Conservation (phyloP, 2,329 filamentous ascomycete genomes). For the Aspergillus floridensis region DNA sequence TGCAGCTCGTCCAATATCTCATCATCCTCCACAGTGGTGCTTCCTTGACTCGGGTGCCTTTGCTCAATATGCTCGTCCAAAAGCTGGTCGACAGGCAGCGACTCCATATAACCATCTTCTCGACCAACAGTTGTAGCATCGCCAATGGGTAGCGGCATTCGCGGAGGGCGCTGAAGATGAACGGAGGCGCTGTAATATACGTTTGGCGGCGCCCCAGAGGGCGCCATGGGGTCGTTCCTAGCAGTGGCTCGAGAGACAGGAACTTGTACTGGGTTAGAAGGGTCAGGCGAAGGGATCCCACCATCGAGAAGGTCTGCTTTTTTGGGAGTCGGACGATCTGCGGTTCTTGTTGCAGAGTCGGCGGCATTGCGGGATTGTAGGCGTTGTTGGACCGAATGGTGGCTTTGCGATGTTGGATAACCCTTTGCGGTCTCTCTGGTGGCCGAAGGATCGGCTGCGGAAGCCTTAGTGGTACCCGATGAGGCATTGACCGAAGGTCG, state of each 20-base stretch:
- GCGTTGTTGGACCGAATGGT: constrained; percentile 40
- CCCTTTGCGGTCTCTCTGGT: constrained; percentile 45
- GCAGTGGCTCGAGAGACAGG: constrained; percentile 31
- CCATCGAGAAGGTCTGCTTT: constrained; percentile 23
- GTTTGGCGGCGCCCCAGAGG: constrained; percentile 49
- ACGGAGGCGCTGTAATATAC: constrained; percentile 45
- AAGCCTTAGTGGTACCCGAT: constrained; percentile 37
- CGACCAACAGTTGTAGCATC: constrained; percentile 80
- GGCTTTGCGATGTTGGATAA: constrained; percentile 35
- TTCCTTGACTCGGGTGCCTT: constrained; percentile 56
- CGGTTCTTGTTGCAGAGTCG: constrained; percentile 28
- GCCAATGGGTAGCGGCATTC: constrained; percentile 87
- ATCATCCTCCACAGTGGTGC: constrained; percentile 64
- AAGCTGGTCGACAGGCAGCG: constrained; percentile 41
- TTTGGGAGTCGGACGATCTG: constrained; percentile 25
- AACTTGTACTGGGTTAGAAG: constrained; percentile 41
- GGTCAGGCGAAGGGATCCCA: constrained; percentile 32
- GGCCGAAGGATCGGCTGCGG: constrained; percentile 44
- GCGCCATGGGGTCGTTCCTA: constrained; percentile 33
- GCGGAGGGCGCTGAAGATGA: constrained; percentile 63
- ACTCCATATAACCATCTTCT: constrained; percentile 56
- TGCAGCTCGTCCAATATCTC: constrained; percentile 73
- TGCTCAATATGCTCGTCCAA: constrained; percentile 53
- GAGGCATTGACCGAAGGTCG: constrained; percentile 43
- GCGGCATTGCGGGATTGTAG: constrained; percentile 40